Evolutionary conservation across 345 rosid genomes (phyloP).

Genomic region (Litchi chinensis): DNA sequence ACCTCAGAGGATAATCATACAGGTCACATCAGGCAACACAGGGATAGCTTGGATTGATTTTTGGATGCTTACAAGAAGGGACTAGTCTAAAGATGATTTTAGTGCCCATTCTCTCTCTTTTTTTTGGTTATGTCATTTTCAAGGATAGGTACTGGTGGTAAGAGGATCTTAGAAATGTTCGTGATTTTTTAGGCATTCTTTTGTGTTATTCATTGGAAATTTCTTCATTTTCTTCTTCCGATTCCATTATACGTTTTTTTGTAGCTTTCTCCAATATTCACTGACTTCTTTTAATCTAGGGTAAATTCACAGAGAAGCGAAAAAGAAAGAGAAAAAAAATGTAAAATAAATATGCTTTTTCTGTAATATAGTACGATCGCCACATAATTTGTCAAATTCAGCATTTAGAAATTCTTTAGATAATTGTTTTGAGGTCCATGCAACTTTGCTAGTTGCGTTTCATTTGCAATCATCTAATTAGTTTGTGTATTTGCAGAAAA

Average conservation of each 20-base stretch:
- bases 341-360: not conserved
- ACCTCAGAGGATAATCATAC: slow-evolving; percentile 5
- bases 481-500: no score
- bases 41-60: not conserved
- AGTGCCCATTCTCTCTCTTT: not conserved
- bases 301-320: not conserved
- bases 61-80: not conserved
- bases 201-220: not conserved
- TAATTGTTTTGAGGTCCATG: no score
- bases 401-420: no score
- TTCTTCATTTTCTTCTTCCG: not conserved
- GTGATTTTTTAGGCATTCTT: not conserved
- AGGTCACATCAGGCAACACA: not conserved
- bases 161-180: slow-evolving; percentile 3
- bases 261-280: not conserved
- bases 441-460: no score
- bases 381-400: not conserved
- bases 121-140: not conserved
- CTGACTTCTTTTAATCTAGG: not conserved
- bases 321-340: not conserved
- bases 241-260: not conserved
- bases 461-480: no score
- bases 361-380: not conserved
- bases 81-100: slow-evolving; percentile 14
- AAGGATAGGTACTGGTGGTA: slow-evolving; percentile 1